Percentiles rank a stretch among this genome's conserved stretches.
These are phyloP conservation scores for Wallacemonas rigidus DNA, from an alignment of 208 protist genomes.

Conservation along the genomic window DNA sequence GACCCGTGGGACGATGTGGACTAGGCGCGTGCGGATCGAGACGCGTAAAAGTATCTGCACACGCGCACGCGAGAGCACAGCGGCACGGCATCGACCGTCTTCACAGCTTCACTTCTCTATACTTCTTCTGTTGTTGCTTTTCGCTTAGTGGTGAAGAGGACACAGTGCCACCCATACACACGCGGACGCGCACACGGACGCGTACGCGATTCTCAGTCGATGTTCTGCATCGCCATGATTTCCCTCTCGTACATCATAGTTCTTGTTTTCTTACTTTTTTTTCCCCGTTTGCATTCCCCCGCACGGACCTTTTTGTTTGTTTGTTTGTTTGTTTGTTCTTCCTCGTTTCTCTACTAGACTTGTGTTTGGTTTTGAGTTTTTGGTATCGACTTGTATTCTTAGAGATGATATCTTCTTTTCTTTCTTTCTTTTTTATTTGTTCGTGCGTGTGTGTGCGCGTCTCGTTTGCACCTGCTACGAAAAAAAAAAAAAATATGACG, in stretches of 20 bases:
- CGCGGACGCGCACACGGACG: no score
- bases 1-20: slow-evolving; percentile 49
- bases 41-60: background rate
- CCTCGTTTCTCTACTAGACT: background rate
- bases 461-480: background rate
- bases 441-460: background rate
- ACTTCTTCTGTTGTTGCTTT: no score
- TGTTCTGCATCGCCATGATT: no score
- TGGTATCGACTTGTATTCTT: background rate
- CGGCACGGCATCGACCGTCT: no score
- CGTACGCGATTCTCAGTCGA: no score
- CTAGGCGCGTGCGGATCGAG: slow-evolving; percentile 1
- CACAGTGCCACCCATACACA: no score
- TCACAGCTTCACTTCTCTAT: no score
- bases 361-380: no score
- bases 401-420: slow-evolving; percentile 1
- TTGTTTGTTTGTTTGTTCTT: slow-evolving; percentile 16
- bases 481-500: no score
- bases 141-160: no score
- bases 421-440: slow-evolving; percentile 6
- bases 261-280: slow-evolving; percentile 7
- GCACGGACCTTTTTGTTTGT: slow-evolving; percentile 6
- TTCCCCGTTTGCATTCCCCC: background rate
- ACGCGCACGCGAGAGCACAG: background rate
- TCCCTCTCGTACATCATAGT: slow-evolving; percentile 2